Conservation (phyloP, 2,329 filamentous ascomycete species). For the Trichoderma breve region DNA sequence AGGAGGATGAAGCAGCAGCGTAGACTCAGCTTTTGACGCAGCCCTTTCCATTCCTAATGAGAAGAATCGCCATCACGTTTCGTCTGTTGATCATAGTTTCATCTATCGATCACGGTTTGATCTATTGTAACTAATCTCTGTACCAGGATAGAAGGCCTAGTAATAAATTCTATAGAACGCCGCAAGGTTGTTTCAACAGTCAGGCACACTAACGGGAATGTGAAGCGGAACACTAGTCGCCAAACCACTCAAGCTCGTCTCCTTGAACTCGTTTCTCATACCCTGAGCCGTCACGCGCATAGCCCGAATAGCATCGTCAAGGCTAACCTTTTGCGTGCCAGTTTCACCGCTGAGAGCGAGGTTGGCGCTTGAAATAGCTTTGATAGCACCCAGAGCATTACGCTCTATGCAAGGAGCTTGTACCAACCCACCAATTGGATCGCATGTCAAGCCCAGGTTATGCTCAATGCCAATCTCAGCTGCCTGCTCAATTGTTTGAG, state of each 20-base stretch:
- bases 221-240: conserved; percentile 8
- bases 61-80: neutral
- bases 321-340: conserved; percentile 14
- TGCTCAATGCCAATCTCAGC: conserved; percentile 11
- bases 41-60: neutral
- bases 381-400: conserved; percentile 14
- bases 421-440: conserved; percentile 3
- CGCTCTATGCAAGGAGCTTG: conserved; percentile 16
- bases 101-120: neutral
- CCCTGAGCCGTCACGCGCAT: conserved; percentile 12
- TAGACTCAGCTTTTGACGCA: neutral
- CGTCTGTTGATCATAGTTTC: neutral
- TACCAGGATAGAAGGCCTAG: neutral
- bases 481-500: conserved; percentile 11
- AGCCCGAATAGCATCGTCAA: conserved; percentile 9
- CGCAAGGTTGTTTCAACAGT: neutral
- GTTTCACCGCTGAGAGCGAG: conserved; percentile 11
- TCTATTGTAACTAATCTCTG: neutral
- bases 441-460: conserved; percentile 10
- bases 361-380: conserved; percentile 12
- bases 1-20: neutral
- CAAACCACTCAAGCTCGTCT: conserved; percentile 14
- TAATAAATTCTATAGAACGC: neutral
- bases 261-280: conserved; percentile 16
- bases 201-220: conserved; percentile 15